Percentiles rank a stretch among this genome's conserved stretches.
phyloP scores from a whole-genome alignment of 2,329 filamentous ascomycete genomes.

The Exophiala mesophila region DNA sequence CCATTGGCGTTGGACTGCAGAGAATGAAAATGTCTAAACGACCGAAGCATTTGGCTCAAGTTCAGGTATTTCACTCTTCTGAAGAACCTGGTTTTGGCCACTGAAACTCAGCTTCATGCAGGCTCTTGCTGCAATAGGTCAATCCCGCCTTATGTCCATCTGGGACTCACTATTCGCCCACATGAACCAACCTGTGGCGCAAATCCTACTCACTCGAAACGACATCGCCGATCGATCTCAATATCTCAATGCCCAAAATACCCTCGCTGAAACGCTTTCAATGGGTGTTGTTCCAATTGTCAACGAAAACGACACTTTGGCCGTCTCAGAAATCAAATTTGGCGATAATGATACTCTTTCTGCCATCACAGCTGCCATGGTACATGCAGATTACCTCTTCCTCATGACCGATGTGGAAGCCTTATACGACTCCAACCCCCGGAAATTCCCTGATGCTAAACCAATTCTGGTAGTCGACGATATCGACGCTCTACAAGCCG shows the following conservation, averaged over 20 bases:
- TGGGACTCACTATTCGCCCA: slow-evolving; percentile 93
- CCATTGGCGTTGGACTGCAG: slow-evolving; percentile 87
- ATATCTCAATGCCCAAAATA: slow-evolving; percentile 96
- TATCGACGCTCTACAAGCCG: slow-evolving; percentile 73
- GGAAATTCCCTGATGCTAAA: slow-evolving; percentile 75
- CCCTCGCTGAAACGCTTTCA: slow-evolving; percentile 79
- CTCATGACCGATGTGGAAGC: slow-evolving; percentile 99
- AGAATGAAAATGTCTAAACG: slow-evolving; percentile 83
- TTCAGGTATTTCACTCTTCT: slow-evolving; percentile 57
- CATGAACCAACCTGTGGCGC: slow-evolving; percentile 82
- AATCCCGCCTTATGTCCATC: slow-evolving; percentile 88
- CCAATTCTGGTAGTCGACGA: slow-evolving; percentile 91
- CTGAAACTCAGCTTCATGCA: slow-evolving; percentile 30
- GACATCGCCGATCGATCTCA: slow-evolving; percentile 94
- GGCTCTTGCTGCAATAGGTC: slow-evolving; percentile 90
- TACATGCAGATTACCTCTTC: slow-evolving; percentile 93
- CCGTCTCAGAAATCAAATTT: slow-evolving; percentile 98
- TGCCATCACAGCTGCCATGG: slow-evolving; percentile 94
- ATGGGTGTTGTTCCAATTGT: slow-evolving; percentile 98
- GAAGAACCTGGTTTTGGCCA: not conserved
- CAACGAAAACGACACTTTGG: slow-evolving; percentile 96
- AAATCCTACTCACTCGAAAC: slow-evolving; percentile 88
- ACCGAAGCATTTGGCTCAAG: slow-evolving; percentile 82
- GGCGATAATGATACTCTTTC: slow-evolving; percentile 97
- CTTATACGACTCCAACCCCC: slow-evolving; percentile 91